Percentiles rank a stretch among this genome's conserved stretches.
Evolutionary conservation across 192 early-diverging fungal genomes (phyloP).

Genomic region (Martensiomyces pterosporus): DNA sequence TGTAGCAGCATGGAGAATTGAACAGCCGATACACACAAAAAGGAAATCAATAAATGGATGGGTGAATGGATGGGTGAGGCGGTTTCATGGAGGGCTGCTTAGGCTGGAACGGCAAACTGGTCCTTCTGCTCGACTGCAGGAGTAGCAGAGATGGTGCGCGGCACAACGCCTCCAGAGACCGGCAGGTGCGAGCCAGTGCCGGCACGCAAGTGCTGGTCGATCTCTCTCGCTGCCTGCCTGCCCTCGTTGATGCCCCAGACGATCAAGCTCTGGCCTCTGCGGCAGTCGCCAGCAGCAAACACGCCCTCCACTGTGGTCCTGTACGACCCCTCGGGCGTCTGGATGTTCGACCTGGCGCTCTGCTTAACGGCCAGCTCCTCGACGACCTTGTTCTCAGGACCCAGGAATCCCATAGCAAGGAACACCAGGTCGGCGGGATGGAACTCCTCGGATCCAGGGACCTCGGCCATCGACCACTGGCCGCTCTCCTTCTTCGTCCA

Average conservation of each 20-base stretch:
- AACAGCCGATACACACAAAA: no score
- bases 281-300: slow-evolving; percentile 97
- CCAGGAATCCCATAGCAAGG: slow-evolving; percentile 94
- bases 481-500: slow-evolving; percentile 81
- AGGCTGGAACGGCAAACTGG: background rate
- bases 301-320: slow-evolving; percentile 73
- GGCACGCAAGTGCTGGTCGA: slow-evolving; percentile 80
- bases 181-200: slow-evolving; percentile 68
- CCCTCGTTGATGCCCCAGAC: slow-evolving; percentile 99
- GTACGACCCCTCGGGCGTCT: slow-evolving; percentile 75
- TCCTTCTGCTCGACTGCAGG: background rate
- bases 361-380: slow-evolving; percentile 77
- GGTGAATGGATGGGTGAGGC: no score
- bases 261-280: slow-evolving; percentile 91
- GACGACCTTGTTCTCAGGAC: slow-evolving; percentile 81
- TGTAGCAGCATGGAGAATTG: no score
- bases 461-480: slow-evolving; percentile 86
- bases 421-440: slow-evolving; percentile 89
- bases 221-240: slow-evolving; percentile 87
- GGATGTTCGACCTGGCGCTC: slow-evolving; percentile 74
- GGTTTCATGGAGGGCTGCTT: background rate
- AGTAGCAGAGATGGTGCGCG: slow-evolving; percentile 50
- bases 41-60: no score
- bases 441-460: slow-evolving; percentile 78
- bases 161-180: slow-evolving; percentile 80